These are phyloP conservation scores for Diplocarpon mali DNA, from an alignment of 2,329 filamentous ascomycete species.

Conservation along the genomic window DNA sequence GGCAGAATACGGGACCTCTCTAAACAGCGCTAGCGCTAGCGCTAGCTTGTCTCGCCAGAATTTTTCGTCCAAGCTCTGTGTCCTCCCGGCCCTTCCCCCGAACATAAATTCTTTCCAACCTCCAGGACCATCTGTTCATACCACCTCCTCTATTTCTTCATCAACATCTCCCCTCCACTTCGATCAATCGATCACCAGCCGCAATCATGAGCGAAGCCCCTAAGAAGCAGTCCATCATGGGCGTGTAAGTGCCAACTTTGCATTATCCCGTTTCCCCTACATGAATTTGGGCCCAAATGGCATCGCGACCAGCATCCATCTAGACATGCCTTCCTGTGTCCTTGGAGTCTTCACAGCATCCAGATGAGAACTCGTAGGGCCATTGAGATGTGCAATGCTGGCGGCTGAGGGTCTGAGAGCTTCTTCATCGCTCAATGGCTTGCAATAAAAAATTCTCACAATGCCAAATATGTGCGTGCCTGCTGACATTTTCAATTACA, in stretches of 20 bases:
- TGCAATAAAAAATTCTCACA: too few species aligned
- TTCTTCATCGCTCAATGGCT: conserved; percentile 17
- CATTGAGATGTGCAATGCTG: conserved; percentile 11
- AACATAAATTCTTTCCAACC: conserved; percentile 18
- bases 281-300: conserved; percentile 6
- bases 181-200: conserved; percentile 25
- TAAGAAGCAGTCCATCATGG: conserved; percentile 48
- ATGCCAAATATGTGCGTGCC: neutral
- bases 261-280: conserved; percentile 16
- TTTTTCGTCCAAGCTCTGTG: conserved; percentile 9
- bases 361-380: conserved; percentile 18
- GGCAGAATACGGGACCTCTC: neutral
- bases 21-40: neutral
- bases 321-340: conserved; percentile 17
- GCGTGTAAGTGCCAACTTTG: conserved; percentile 46
- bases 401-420: conserved; percentile 3
- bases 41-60: conserved; percentile 4
- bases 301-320: conserved; percentile 11
- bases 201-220: conserved; percentile 34
- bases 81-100: conserved; percentile 7
- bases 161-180: conserved; percentile 50
- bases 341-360: conserved; percentile 15
- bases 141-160: conserved; percentile 13
- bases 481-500: conserved; percentile 23
- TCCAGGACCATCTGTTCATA: conserved; percentile 6